Evolutionary conservation across 306 rosid species (phyloP).

Genomic region (Corylus avellana): DNA sequence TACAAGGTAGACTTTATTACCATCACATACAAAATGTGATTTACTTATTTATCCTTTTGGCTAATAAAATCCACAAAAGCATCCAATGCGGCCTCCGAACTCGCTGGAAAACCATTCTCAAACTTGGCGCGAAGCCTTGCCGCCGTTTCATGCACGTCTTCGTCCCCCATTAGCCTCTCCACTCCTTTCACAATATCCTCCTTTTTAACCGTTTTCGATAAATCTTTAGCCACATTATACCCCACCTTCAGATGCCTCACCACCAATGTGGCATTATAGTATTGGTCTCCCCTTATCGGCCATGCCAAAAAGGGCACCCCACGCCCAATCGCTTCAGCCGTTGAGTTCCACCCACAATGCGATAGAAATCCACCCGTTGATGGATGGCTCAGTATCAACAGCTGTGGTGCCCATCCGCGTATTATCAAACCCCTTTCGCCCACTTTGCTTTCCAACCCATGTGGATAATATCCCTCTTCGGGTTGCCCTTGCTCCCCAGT

Average conservation of each 20-base stretch:
- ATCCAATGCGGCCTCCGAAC: constrained; percentile 50
- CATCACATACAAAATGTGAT: too few relatives aligned
- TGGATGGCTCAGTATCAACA: constrained; percentile 66
- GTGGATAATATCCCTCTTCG: constrained; percentile 44
- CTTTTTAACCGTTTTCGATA: constrained; percentile 28
- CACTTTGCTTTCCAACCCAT: constrained; percentile 38
- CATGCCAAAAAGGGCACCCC: constrained; percentile 67
- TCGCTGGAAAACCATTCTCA: constrained; percentile 51
- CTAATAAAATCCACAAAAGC: constrained; percentile 33
- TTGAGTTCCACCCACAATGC: constrained; percentile 78
- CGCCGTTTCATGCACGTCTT: constrained; percentile 38
- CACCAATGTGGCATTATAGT: constrained; percentile 46
- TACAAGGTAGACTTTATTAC: too few relatives aligned
- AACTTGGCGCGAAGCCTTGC: constrained; percentile 36
- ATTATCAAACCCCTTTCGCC: constrained; percentile 63
- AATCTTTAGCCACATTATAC: constrained; percentile 35
- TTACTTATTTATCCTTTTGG: background rate
- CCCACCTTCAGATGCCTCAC: constrained; percentile 50
- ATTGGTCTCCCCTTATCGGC: constrained; percentile 73
- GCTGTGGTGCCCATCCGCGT: constrained; percentile 75
- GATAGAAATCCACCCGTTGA: constrained; percentile 75
- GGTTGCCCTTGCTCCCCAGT: background rate
- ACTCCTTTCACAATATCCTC: constrained; percentile 48
- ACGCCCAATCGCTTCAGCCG: constrained; percentile 57
- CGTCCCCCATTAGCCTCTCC: constrained; percentile 42